These are phyloP conservation scores for Tausonia pullulans DNA, from an alignment of 1,284 basidiomycete genomes.

Conservation along the genomic window DNA sequence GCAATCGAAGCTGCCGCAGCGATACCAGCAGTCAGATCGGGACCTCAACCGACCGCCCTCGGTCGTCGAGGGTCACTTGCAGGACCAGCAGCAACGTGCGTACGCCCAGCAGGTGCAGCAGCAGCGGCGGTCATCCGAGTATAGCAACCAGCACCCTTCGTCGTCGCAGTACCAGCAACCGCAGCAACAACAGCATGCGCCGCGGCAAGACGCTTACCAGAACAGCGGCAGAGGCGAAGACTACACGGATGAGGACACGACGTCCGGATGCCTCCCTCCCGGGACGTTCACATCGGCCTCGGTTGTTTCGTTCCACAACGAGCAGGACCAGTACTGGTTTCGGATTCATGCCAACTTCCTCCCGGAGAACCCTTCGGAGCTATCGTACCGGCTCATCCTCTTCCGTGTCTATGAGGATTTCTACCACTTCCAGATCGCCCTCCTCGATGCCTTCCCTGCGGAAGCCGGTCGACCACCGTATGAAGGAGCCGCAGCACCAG, in stretches of 20 bases:
- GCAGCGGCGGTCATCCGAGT: not conserved
- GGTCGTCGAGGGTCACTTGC: not conserved
- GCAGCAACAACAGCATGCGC: conserved; percentile 1
- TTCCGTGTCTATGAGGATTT: conserved; percentile 98
- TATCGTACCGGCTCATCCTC: conserved; percentile 70
- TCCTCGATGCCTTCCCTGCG: conserved; percentile 73
- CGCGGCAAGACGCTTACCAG: not conserved
- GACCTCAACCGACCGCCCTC: not conserved
- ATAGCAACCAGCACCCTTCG: not conserved
- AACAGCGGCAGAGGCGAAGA: not conserved
- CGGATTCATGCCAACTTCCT: conserved; percentile 80
- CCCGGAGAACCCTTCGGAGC: conserved; percentile 53
- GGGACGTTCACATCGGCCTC: conserved; percentile 80
- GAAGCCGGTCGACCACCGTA: conserved; percentile 63
- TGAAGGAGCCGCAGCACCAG: conserved; percentile 27
- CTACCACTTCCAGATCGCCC: conserved; percentile 87
- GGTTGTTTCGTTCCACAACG: conserved; percentile 91
- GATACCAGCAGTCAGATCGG: not conserved
- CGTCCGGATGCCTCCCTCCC: conserved; percentile 45
- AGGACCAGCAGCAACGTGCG: not conserved
- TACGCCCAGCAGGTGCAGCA: not conserved
- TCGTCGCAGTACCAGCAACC: not conserved
- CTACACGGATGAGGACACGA: conserved; percentile 20
- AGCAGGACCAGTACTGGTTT: conserved; percentile 97
- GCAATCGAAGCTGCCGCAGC: not conserved